A percentile compares a stretch with the other conserved stretches of the same genome.
Evolutionary conservation across 495 filamentous ascomycete genomes (phyloP).

Genomic region (Cairneyella variabilis): DNA sequence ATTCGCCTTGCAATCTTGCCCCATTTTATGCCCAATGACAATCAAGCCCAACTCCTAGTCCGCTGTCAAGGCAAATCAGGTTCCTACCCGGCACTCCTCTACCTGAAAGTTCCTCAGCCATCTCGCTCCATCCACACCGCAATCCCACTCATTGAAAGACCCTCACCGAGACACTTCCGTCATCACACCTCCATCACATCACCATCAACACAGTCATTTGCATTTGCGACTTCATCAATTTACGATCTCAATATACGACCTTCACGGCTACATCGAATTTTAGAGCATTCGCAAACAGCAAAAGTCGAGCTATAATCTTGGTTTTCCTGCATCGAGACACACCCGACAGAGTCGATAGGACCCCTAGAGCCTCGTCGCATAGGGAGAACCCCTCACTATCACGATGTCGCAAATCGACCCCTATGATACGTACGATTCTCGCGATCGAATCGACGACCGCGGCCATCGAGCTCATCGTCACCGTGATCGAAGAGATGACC

Average conservation of each 20-base stretch:
- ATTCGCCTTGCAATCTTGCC: too few relatives aligned
- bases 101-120: too few relatives aligned
- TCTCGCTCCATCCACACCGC: too few relatives aligned
- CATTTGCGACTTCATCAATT: not conserved
- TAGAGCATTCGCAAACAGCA: not conserved
- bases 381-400: not conserved
- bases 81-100: too few relatives aligned
- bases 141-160: not conserved
- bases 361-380: not conserved
- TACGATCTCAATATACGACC: not conserved
- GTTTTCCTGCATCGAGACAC: not conserved
- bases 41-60: too few relatives aligned
- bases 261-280: not conserved
- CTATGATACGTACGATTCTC: conserved; percentile 15
- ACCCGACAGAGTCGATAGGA: too few relatives aligned
- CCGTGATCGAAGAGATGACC: conserved; percentile 37
- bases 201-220: not conserved
- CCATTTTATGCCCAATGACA: too few relatives aligned
- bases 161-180: conserved; percentile 1
- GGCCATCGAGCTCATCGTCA: conserved; percentile 15
- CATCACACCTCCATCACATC: not conserved
- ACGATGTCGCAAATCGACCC: not conserved
- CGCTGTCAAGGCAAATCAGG: too few relatives aligned
- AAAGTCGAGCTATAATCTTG: not conserved
- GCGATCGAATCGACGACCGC: conserved; percentile 24